Evolutionary conservation across 192 early-diverging fungal genomes (phyloP).

Genomic region (Backusella sp.): DNA sequence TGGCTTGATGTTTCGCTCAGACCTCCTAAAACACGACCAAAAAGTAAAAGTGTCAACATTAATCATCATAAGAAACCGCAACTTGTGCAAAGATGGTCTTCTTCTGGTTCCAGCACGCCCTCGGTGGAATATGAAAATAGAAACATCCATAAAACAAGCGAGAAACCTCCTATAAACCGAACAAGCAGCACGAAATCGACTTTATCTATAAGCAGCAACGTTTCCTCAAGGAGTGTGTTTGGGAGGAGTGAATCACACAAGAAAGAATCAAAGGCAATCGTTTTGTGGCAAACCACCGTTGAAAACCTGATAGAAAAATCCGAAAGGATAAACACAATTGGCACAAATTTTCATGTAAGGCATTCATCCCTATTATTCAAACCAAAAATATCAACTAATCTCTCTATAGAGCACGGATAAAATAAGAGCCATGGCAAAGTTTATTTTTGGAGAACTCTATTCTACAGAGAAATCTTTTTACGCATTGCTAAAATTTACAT

Average conservation of each 20-base stretch:
- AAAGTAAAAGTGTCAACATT: not conserved
- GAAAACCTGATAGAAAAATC: constrained; percentile 1
- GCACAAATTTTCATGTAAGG: not conserved
- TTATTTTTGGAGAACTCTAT: constrained; percentile 31
- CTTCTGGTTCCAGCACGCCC: not conserved
- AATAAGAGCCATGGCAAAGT: constrained; percentile 9
- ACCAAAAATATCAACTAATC: not conserved
- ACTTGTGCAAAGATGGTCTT: not conserved
- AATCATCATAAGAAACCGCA: not conserved
- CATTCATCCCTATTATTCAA: not conserved
- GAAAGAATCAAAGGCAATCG: not conserved
- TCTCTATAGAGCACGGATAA: not conserved
- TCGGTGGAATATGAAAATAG: not conserved
- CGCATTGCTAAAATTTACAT: constrained; percentile 38
- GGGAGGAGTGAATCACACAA: not conserved
- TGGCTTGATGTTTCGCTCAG: not conserved
- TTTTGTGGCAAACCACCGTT: not conserved
- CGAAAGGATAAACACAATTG: not conserved
- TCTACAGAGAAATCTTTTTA: constrained; percentile 31
- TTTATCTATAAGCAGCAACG: not conserved
- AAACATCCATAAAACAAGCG: not conserved
- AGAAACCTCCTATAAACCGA: not conserved
- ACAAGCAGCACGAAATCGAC: not conserved
- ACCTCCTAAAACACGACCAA: not conserved
- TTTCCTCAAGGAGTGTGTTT: not conserved